Conservation (phyloP, 1,284 basidiomycete species). For the Vanrija sp. region DNA sequence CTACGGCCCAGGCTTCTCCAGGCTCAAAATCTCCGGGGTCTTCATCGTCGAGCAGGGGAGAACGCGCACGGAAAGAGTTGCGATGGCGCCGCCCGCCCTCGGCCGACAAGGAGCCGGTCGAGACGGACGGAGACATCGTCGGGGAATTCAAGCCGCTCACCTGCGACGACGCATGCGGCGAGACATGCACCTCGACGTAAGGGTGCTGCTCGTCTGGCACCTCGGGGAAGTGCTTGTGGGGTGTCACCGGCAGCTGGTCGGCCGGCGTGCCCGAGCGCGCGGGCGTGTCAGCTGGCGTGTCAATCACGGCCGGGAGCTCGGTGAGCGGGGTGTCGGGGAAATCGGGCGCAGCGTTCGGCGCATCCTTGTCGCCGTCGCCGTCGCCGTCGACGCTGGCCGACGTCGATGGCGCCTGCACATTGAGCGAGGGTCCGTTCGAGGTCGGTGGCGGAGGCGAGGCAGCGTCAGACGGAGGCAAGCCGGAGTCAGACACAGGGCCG, state of each 20-base stretch:
- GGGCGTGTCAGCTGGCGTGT: background rate
- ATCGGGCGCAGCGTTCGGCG: background rate
- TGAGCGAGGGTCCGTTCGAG: background rate
- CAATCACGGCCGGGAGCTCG: background rate
- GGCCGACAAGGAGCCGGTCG: background rate
- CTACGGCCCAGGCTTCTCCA: slow-evolving; percentile 45
- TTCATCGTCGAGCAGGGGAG: slow-evolving; percentile 43
- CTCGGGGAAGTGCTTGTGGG: slow-evolving; percentile 29
- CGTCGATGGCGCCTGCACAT: slow-evolving; percentile 5
- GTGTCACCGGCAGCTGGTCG: background rate
- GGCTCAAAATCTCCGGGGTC: slow-evolving; percentile 46
- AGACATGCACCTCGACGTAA: slow-evolving; percentile 40
- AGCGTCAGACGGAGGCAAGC: background rate
- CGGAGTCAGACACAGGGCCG: background rate
- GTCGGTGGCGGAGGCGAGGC: background rate
- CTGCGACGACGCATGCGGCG: slow-evolving; percentile 8
- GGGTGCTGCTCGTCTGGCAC: slow-evolving; percentile 45
- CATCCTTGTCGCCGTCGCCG: background rate
- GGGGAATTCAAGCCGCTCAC: background rate
- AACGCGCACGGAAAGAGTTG: slow-evolving; percentile 14
- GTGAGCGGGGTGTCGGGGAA: slow-evolving; percentile 2
- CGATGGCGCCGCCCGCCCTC: background rate
- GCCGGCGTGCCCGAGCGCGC: slow-evolving; percentile 1
- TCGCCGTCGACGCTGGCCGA: slow-evolving; percentile 1
- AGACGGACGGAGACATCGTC: background rate